A percentile compares a stretch with the other conserved stretches of the same genome.
Conservation (phyloP, 495 filamentous ascomycete species). For the Xylaria venustula region DNA sequence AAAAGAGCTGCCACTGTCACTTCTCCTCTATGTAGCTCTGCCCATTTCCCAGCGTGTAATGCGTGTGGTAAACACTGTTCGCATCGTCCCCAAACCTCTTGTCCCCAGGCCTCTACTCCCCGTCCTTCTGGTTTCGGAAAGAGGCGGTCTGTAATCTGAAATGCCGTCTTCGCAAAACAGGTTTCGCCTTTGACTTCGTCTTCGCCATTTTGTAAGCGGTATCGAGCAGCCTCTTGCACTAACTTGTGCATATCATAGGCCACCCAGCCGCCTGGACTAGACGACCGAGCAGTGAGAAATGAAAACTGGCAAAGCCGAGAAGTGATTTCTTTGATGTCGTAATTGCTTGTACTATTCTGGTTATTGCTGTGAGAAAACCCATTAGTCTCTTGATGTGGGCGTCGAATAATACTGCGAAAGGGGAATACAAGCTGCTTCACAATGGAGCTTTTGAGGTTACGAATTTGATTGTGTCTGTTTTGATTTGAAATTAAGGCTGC, state of each 20-base stretch:
- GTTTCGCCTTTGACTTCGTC: conserved; percentile 3
- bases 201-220: conserved; percentile 7
- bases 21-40: conserved; percentile 6
- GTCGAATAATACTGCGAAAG: too few species aligned
- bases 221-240: conserved; percentile 25
- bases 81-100: conserved; percentile 16
- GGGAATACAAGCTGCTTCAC: too few species aligned
- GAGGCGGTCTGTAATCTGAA: conserved; percentile 5
- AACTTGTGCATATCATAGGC: conserved; percentile 27
- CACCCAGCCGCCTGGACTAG: not conserved
- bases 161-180: conserved; percentile 19
- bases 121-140: conserved; percentile 1
- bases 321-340: not conserved
- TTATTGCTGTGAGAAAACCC: too few species aligned
- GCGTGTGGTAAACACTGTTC: conserved; percentile 19
- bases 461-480: too few species aligned
- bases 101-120: not conserved
- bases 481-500: not conserved
- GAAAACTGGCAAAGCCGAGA: not conserved
- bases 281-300: not conserved
- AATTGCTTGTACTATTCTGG: not conserved
- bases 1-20: not conserved
- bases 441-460: too few species aligned
- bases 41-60: conserved; percentile 11
- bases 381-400: too few species aligned